phyloP scores from a whole-genome alignment of 2,329 filamentous ascomycete species.

The Colletotrichum higginsianum region DNA sequence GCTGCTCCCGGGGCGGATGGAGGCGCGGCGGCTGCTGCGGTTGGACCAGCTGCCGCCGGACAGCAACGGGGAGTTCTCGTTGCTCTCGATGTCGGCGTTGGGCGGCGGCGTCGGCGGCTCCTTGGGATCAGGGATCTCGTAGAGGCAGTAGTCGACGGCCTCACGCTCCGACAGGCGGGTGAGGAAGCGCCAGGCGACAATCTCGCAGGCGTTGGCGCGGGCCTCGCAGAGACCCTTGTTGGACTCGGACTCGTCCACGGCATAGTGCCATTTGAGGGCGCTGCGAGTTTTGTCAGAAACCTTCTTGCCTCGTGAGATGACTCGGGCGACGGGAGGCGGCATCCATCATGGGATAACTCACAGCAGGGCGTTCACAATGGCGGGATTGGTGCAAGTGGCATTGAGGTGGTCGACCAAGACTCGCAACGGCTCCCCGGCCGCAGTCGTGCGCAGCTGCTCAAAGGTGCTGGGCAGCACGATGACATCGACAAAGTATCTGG shows the following conservation, averaged over 20 bases:
- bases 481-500: constrained; percentile 74
- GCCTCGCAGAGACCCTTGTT: constrained; percentile 72
- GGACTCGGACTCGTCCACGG: constrained; percentile 73
- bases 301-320: neutral
- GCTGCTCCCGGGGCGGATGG: constrained; percentile 55
- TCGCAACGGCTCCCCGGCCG: constrained; percentile 71
- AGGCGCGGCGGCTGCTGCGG: constrained; percentile 43
- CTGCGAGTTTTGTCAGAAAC: constrained; percentile 57
- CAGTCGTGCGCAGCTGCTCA: constrained; percentile 79
- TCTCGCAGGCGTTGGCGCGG: constrained; percentile 82
- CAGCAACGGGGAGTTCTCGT: constrained; percentile 65
- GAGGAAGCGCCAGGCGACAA: constrained; percentile 85
- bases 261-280: constrained; percentile 82
- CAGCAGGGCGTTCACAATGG: constrained; percentile 81
- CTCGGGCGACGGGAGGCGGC: neutral
- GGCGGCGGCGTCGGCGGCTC: constrained; percentile 43
- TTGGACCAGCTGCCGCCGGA: constrained; percentile 49
- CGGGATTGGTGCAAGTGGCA: constrained; percentile 75
- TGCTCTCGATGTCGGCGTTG: constrained; percentile 58
- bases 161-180: constrained; percentile 80
- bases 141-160: constrained; percentile 81
- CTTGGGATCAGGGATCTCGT: constrained; percentile 73
- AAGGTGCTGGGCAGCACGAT: constrained; percentile 78
- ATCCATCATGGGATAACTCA: constrained; percentile 58
- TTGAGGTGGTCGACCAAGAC: constrained; percentile 76